A percentile compares a stretch with the other conserved stretches of the same genome.
Conservation (phyloP, 2,329 filamentous ascomycete genomes). For the Sphaerulina vaccinii region DNA sequence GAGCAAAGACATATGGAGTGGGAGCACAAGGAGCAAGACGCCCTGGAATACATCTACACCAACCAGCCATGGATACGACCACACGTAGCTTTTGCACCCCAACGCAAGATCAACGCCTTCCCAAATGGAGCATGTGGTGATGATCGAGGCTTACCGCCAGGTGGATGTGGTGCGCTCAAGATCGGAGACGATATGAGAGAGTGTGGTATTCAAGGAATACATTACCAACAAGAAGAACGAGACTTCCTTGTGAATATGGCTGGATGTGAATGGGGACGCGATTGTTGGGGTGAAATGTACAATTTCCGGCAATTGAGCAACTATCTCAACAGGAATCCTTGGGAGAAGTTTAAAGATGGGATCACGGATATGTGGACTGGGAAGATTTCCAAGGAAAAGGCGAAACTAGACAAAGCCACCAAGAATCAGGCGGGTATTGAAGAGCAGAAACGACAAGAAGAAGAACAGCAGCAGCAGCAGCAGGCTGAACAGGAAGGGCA, state of each 20-base stretch:
- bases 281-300: conserved; percentile 99
- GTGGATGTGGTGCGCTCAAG: conserved; percentile 30
- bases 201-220: conserved; percentile 53
- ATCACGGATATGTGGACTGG: conserved; percentile 40
- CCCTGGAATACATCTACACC: conserved; percentile 85
- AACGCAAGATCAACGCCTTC: conserved; percentile 93
- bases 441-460: background rate
- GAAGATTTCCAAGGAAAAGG: conserved; percentile 25
- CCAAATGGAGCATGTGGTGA: conserved; percentile 85
- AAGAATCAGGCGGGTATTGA: background rate
- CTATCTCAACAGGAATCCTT: conserved; percentile 77
- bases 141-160: conserved; percentile 65
- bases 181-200: conserved; percentile 28
- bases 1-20: conserved; percentile 99
- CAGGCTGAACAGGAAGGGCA: conserved; percentile 4
- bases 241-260: conserved; percentile 99
- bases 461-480: conserved; percentile 7
- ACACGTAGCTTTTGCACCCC: conserved; percentile 83
- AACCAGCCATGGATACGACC: conserved; percentile 91
- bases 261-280: conserved; percentile 91
- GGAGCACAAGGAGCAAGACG: conserved; percentile 98
- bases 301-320: conserved; percentile 90
- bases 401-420: conserved; percentile 6
- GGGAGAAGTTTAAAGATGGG: conserved; percentile 64
- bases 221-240: conserved; percentile 80